phyloP scores from a whole-genome alignment of 2,329 filamentous ascomycete genomes.

The Fusarium tuaranense region DNA sequence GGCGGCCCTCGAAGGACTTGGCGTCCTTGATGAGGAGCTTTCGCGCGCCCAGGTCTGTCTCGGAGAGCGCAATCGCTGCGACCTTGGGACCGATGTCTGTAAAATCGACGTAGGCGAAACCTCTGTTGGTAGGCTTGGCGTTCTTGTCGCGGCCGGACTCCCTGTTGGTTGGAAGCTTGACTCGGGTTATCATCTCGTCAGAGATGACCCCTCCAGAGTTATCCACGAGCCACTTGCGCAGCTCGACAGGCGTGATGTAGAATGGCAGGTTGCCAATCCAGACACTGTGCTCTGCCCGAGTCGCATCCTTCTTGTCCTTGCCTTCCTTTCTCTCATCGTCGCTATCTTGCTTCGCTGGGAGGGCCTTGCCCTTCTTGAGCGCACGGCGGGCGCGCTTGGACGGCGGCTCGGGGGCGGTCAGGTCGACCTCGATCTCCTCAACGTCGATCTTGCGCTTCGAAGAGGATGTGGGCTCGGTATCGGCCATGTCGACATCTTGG shows the following conservation, averaged over 20 bases:
- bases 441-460: slow-evolving; percentile 76
- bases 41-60: slow-evolving; percentile 80
- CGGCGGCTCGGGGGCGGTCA: slow-evolving; percentile 89
- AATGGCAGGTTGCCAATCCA: slow-evolving; percentile 99
- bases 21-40: slow-evolving; percentile 93
- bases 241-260: slow-evolving; percentile 76
- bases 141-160: slow-evolving; percentile 54
- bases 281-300: slow-evolving; percentile 83
- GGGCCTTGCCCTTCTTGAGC: slow-evolving; percentile 83
- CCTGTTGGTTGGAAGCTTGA: slow-evolving; percentile 80
- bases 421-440: slow-evolving; percentile 88
- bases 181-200: slow-evolving; percentile 80
- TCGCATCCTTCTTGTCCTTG: slow-evolving; percentile 58
- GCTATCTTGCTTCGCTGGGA: slow-evolving; percentile 57
- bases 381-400: slow-evolving; percentile 94
- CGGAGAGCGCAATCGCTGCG: slow-evolving; percentile 86
- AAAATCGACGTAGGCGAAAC: slow-evolving; percentile 98
- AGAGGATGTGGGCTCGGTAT: slow-evolving; percentile 33
- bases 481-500: slow-evolving; percentile 27
- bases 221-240: slow-evolving; percentile 84
- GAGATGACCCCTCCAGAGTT: slow-evolving; percentile 75
- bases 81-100: slow-evolving; percentile 75
- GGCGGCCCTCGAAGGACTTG: slow-evolving; percentile 90
- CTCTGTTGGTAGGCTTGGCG: slow-evolving; percentile 74
- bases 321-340: slow-evolving; percentile 52